Percentiles rank a stretch among this genome's conserved stretches.
Evolutionary conservation across 768 basidiomycete genomes (phyloP).

Genomic region (Pisolithus marmoratus): DNA sequence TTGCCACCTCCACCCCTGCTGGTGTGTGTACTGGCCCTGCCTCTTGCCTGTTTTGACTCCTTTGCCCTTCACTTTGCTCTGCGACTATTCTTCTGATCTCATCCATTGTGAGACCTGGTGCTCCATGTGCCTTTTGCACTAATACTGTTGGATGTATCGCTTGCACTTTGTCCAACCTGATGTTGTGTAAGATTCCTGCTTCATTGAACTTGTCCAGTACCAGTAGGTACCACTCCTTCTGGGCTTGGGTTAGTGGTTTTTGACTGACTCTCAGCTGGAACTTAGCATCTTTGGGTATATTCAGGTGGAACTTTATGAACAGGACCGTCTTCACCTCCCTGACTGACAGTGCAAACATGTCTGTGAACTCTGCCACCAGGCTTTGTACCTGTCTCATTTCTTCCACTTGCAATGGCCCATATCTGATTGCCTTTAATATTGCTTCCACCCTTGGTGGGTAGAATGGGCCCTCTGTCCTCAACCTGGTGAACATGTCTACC

Average conservation of each 20-base stretch:
- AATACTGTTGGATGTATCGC: neutral
- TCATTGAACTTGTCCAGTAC: conserved; percentile 30
- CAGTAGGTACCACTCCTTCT: conserved; percentile 24
- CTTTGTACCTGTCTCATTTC: conserved; percentile 17
- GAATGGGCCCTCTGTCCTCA: conserved; percentile 9
- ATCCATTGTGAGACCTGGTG: no score
- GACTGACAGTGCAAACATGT: conserved; percentile 35
- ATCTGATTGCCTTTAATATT: conserved; percentile 11
- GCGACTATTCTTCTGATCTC: no score
- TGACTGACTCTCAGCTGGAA: conserved; percentile 32
- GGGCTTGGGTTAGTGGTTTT: conserved; percentile 26
- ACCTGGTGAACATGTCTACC: conserved; percentile 8
- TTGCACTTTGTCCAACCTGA: conserved; percentile 7
- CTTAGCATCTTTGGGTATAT: conserved; percentile 22
- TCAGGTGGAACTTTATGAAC: conserved; percentile 28
- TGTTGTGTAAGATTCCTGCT: conserved; percentile 22
- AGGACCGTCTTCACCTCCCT: conserved; percentile 31
- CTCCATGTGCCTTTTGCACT: no score
- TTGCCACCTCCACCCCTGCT: no score
- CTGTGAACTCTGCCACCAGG: conserved; percentile 28
- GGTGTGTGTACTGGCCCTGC: no score
- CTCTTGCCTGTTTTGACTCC: no score
- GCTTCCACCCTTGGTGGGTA: conserved; percentile 12
- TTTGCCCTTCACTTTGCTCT: no score
- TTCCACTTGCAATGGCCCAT: conserved; percentile 20